Evolutionary conservation across 345 rosid genomes (phyloP), one percentile per base, ranked within the genome.

Genomic region (Microthlaspi erraticum): DNA sequence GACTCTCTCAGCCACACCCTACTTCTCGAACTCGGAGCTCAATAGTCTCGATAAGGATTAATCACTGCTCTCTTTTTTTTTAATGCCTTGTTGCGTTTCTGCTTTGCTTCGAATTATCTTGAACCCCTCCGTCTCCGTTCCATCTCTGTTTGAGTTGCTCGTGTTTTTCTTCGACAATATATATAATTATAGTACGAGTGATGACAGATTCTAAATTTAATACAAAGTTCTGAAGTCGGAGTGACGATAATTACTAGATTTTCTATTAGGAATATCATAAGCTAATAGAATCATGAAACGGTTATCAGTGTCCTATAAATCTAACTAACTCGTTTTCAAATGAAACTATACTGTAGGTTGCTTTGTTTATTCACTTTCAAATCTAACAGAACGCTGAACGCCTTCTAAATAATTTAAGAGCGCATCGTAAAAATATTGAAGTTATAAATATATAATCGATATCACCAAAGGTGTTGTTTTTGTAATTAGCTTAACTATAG

Each of bases 11-110:
- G 78, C 80, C 96, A 85, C 83, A 95, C 98, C 9, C 78, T 92
- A 20, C 80, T 84, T 34, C 78, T 92, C 33, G 99, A 95, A 77
- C 87, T 88, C 50, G 99, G 93, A 34, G 87, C 86, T 56, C 62
- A 64, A 74, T 76, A 70, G 32, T 42, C 17, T 66, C 36, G 46
- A 51, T 36, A n/a, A n/a, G n/a, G n/a, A n/a, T 23, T 7, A 11
- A 11, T 32, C 19, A 19, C 29, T 26, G 43, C 36, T 5, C 41
- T 33, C 18, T 60, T 29, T 56, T 32, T 26, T 26, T 26, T 26
- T 26, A 26, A 26, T 26, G 29, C 36, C 10, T 20, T 36, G 57
- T 41, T 20, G 31, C 32, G 37, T 60, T 53, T 60, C 17, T 45
- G 31, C 23, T 61, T 19, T 37, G n/a, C 11, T 31, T 54, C 14